A percentile compares a stretch with the other conserved stretches of the same genome.
phyloP scores from a whole-genome alignment of 1,284 basidiomycete genomes.

The Sanghuangporus weigelae region DNA sequence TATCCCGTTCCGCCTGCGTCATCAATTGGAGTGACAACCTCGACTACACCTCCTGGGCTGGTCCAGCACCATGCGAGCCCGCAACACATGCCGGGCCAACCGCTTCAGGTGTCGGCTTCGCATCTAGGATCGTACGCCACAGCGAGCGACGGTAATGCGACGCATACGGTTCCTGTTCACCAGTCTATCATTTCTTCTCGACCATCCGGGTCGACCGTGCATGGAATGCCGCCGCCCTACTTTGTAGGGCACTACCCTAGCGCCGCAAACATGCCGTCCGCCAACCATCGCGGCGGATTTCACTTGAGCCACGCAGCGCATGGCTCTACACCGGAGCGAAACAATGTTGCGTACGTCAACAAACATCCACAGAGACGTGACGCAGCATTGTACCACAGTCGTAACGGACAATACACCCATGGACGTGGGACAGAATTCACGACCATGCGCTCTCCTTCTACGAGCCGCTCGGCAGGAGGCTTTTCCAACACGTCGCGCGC shows the following conservation, averaged over 20 bases:
- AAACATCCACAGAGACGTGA: slow-evolving; percentile 12
- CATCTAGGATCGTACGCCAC: neutral
- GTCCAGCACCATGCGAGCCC: slow-evolving; percentile 6
- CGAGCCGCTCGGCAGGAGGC: neutral
- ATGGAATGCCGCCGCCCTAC: neutral
- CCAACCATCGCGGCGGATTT: neutral
- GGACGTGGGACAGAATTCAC: neutral
- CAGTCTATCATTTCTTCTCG: neutral
- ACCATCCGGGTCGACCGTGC: neutral
- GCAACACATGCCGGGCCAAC: slow-evolving; percentile 5
- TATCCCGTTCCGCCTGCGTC: slow-evolving; percentile 7
- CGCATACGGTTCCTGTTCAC: neutral
- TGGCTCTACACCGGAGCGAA: neutral
- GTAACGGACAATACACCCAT: neutral
- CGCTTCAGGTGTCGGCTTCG: neutral
- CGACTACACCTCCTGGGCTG: neutral
- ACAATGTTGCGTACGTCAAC: neutral
- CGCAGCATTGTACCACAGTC: neutral
- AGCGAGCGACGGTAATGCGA: neutral
- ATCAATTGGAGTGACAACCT: neutral
- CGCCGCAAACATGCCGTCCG: neutral
- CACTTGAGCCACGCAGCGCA: neutral
- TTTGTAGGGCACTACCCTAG: neutral
- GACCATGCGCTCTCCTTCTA: neutral
- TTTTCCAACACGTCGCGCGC: neutral